phyloP scores from a whole-genome alignment of 1,139 yeast species.

The Geotrichum australiense region DNA sequence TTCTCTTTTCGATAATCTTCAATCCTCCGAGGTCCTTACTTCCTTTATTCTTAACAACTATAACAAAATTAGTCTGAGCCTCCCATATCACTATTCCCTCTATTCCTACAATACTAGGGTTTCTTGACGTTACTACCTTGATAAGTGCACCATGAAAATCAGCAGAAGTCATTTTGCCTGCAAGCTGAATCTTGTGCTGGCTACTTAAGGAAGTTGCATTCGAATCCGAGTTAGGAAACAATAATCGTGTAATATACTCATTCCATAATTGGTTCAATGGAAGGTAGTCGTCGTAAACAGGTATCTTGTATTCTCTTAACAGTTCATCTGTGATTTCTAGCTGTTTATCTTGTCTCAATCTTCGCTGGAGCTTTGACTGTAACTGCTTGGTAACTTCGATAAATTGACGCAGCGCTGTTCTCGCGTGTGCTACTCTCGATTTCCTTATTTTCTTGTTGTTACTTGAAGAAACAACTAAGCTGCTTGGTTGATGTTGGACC shows the following conservation, averaged over 20 bases:
- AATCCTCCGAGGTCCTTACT: constrained; percentile 25
- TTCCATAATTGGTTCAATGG: constrained; percentile 57
- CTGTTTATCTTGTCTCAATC: not conserved
- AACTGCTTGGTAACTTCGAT: constrained; percentile 15
- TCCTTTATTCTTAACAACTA: constrained; percentile 43
- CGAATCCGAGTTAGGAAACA: constrained; percentile 27
- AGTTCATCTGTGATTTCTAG: constrained; percentile 7
- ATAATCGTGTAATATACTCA: constrained; percentile 48
- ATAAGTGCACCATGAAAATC: constrained; percentile 77
- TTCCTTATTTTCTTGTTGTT: no score
- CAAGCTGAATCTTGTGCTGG: constrained; percentile 17
- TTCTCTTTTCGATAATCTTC: constrained; percentile 46
- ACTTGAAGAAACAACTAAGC: no score
- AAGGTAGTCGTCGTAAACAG: constrained; percentile 48
- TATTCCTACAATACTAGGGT: constrained; percentile 54
- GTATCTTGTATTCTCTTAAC: constrained; percentile 33
- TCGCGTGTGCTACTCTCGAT: constrained; percentile 5
- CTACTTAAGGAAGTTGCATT: constrained; percentile 18
- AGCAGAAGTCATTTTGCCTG: constrained; percentile 57
- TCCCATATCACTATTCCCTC: constrained; percentile 85
- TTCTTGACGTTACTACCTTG: constrained; percentile 52
- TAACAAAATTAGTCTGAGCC: constrained; percentile 65
- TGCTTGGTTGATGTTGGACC: no score
- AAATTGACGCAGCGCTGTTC: constrained; percentile 18
- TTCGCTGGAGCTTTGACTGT: constrained; percentile 6